A percentile compares a stretch with the other conserved stretches of the same genome.
Evolutionary conservation across 495 filamentous ascomycete genomes (phyloP).

Genomic region (Staphylotrichum longicolle): DNA sequence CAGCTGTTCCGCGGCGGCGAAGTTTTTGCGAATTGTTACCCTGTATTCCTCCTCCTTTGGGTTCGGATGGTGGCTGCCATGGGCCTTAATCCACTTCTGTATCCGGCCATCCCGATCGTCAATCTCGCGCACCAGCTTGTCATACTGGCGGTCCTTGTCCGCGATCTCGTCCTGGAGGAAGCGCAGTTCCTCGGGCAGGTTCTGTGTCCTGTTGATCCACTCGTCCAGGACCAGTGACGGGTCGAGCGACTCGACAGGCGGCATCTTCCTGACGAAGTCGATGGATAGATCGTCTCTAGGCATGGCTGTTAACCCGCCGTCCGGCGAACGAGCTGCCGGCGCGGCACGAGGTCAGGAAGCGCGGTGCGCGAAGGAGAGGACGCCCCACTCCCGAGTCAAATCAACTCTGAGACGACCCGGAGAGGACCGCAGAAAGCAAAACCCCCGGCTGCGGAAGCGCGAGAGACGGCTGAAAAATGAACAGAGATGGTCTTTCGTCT

Average conservation of each 20-base stretch:
- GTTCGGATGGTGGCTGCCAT: conserved; percentile 77
- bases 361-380: neutral
- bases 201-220: conserved; percentile 82
- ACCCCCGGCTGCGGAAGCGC: no score
- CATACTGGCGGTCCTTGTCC: conserved; percentile 79
- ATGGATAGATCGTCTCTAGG: conserved; percentile 63
- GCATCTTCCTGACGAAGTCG: conserved; percentile 56
- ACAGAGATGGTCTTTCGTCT: no score
- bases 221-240: conserved; percentile 87
- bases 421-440: neutral
- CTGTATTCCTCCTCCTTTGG: conserved; percentile 79
- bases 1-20: conserved; percentile 65
- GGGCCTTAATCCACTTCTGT: conserved; percentile 84
- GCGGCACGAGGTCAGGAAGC: conserved; percentile 6
- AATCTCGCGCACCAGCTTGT: conserved; percentile 70
- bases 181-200: conserved; percentile 85
- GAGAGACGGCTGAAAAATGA: no score
- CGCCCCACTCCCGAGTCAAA: conserved; percentile 11
- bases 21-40: conserved; percentile 68
- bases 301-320: conserved; percentile 49
- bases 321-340: conserved; percentile 20
- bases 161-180: conserved; percentile 93
- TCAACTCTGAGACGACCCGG: conserved; percentile 4
- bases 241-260: conserved; percentile 59
- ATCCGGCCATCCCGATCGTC: conserved; percentile 74